These are phyloP conservation scores for Albatrellus sp. DNA, from an alignment of 1,284 basidiomycete species.

Conservation along the genomic window DNA sequence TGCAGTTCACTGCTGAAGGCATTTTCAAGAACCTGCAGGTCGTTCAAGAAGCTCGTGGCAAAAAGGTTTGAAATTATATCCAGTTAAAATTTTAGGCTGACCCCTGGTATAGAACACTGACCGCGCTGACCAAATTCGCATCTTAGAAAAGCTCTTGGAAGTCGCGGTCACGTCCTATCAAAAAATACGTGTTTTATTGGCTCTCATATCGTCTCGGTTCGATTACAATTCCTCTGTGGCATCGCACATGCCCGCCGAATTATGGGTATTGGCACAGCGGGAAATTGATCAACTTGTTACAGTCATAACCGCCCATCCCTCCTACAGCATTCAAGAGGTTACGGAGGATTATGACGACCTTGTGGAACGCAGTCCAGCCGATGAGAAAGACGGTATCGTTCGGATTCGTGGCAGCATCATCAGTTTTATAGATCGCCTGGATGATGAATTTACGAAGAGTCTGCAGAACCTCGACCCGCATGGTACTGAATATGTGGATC, in stretches of 20 bases:
- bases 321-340: slow-evolving; percentile 79
- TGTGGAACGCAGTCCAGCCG: slow-evolving; percentile 72
- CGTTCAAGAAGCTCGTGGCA: slow-evolving; percentile 91
- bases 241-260: slow-evolving; percentile 84
- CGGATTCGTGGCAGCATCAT: slow-evolving; percentile 86
- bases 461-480: slow-evolving; percentile 98
- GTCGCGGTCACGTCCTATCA: slow-evolving; percentile 87
- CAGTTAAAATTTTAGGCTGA: slow-evolving; percentile 1
- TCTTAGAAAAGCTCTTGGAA: slow-evolving; percentile 80
- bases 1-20: slow-evolving; percentile 78
- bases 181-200: slow-evolving; percentile 87
- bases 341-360: slow-evolving; percentile 92
- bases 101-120: slow-evolving; percentile 72
- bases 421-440: slow-evolving; percentile 90
- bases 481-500: slow-evolving; percentile 95
- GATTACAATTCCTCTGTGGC: slow-evolving; percentile 90
- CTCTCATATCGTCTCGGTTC: slow-evolving; percentile 89
- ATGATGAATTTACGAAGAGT: slow-evolving; percentile 98
- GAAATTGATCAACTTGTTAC: slow-evolving; percentile 85
- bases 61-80: slow-evolving; percentile 54
- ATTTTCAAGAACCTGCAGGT: slow-evolving; percentile 90
- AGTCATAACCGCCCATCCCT: slow-evolving; percentile 59
- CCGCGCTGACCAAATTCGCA: slow-evolving; percentile 87
- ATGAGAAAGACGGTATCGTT: slow-evolving; percentile 56
- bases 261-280: slow-evolving; percentile 80